These are phyloP conservation scores for Eucalyptus polyanthemos DNA, from an alignment of 345 rosid species.

Conservation along the genomic window DNA sequence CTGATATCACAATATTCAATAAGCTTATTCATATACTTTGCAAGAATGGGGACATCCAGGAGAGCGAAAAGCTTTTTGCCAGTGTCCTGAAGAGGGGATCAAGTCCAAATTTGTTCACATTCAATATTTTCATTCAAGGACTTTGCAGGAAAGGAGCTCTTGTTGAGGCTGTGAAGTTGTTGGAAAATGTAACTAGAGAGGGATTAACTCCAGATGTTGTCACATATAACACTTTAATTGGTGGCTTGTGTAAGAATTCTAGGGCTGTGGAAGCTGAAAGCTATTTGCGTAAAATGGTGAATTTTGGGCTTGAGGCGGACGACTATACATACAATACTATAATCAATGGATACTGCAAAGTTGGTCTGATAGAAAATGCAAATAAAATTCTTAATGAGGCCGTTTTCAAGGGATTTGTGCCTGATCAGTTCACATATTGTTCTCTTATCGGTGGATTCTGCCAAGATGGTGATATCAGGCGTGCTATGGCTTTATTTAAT, in stretches of 20 bases:
- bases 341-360: slow-evolving; percentile 64
- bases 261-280: slow-evolving; percentile 61
- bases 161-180: slow-evolving; percentile 45
- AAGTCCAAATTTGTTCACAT: slow-evolving; percentile 73
- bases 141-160: slow-evolving; percentile 58
- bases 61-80: slow-evolving; percentile 61
- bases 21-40: slow-evolving; percentile 77
- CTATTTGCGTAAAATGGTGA: slow-evolving; percentile 73
- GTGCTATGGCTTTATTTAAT: slow-evolving; percentile 56
- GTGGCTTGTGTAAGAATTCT: slow-evolving; percentile 60
- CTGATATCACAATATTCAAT: slow-evolving; percentile 50
- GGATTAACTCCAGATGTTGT: slow-evolving; percentile 69
- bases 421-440: slow-evolving; percentile 67
- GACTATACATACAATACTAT: slow-evolving; percentile 60
- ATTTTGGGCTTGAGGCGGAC: slow-evolving; percentile 73
- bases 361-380: slow-evolving; percentile 56
- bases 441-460: slow-evolving; percentile 70
- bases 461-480: slow-evolving; percentile 48
- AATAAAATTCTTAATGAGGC: slow-evolving; percentile 58
- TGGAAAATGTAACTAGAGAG: slow-evolving; percentile 32
- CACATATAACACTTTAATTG: slow-evolving; percentile 70
- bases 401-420: slow-evolving; percentile 64
- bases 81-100: slow-evolving; percentile 69
- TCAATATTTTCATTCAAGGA: slow-evolving; percentile 70
- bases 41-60: slow-evolving; percentile 58